Conservation (phyloP, 306 rosid genomes). For the Quercus ilex region DNA sequence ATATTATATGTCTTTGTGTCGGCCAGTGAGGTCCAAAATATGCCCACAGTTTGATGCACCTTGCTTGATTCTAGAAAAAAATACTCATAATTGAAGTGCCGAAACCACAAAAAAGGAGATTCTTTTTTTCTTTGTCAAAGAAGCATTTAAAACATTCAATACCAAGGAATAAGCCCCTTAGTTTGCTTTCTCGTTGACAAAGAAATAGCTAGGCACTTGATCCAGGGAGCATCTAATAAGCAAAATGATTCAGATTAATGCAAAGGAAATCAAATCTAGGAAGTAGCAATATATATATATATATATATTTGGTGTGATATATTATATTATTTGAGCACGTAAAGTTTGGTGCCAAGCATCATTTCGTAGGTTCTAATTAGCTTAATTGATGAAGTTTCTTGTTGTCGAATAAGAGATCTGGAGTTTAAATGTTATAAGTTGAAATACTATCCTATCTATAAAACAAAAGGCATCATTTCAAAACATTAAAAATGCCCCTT, state of each 20-base stretch:
- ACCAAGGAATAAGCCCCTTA: neutral
- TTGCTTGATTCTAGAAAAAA: neutral
- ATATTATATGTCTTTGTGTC: conserved; percentile 1
- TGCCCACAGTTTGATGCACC: conserved; percentile 1
- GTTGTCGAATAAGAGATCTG: no score
- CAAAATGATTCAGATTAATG: neutral
- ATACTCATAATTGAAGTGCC: neutral
- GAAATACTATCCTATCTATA: no score
- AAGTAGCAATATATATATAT: neutral
- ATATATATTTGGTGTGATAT: no score
- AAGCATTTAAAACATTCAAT: neutral
- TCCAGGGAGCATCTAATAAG: neutral
- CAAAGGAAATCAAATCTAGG: neutral
- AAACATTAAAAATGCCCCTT: neutral
- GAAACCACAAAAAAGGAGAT: neutral
- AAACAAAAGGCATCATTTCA: neutral
- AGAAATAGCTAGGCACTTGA: neutral
- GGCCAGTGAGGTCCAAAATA: conserved; percentile 12
- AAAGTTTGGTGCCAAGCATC: no score
- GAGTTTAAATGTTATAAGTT: no score
- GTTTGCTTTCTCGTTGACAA: neutral
- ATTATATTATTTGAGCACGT: neutral
- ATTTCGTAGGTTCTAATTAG: no score
- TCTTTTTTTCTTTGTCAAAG: neutral
- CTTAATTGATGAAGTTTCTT: no score